Evolutionary conservation across 2,329 filamentous ascomycete genomes (phyloP).

Genomic region (Ciborinia camelliae): DNA sequence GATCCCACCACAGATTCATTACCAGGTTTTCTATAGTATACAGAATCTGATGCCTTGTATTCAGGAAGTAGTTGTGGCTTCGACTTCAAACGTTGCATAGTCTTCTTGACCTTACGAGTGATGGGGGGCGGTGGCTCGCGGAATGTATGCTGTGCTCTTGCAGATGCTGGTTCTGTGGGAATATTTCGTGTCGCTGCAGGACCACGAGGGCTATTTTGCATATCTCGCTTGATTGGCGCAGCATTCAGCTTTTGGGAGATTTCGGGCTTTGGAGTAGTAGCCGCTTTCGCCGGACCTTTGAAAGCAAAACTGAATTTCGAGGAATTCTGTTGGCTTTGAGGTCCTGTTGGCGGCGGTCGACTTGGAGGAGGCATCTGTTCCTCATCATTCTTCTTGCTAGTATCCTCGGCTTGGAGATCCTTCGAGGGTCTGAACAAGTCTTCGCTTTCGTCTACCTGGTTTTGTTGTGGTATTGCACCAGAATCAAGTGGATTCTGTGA

Average conservation of each 20-base stretch:
- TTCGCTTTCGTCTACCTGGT: constrained; percentile 49
- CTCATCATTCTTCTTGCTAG: constrained; percentile 45
- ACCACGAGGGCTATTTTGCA: constrained; percentile 37
- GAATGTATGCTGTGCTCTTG: constrained; percentile 38
- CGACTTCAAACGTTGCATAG: constrained; percentile 66
- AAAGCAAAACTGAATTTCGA: constrained; percentile 92
- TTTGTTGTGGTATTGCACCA: constrained; percentile 35
- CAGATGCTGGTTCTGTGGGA: constrained; percentile 53
- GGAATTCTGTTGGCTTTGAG: constrained; percentile 39
- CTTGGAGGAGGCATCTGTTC: constrained; percentile 53
- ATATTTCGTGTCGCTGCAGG: constrained; percentile 44
- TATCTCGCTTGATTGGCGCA: constrained; percentile 29
- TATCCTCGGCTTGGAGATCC: constrained; percentile 63
- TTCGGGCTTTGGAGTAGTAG: constrained; percentile 56
- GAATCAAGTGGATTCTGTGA: constrained; percentile 27
- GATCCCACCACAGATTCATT: constrained; percentile 96
- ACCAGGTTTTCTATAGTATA: constrained; percentile 93
- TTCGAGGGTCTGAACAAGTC: constrained; percentile 62
- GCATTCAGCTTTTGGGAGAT: constrained; percentile 69
- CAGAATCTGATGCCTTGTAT: constrained; percentile 75
- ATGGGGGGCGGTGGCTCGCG: constrained; percentile 40
- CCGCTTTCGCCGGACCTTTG: constrained; percentile 65
- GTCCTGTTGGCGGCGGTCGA: constrained; percentile 46
- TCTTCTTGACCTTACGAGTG: constrained; percentile 60
- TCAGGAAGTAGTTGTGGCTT: constrained; percentile 69